Conservation (phyloP, 163 green algal species). For the Botryococcus braunii region DNA sequence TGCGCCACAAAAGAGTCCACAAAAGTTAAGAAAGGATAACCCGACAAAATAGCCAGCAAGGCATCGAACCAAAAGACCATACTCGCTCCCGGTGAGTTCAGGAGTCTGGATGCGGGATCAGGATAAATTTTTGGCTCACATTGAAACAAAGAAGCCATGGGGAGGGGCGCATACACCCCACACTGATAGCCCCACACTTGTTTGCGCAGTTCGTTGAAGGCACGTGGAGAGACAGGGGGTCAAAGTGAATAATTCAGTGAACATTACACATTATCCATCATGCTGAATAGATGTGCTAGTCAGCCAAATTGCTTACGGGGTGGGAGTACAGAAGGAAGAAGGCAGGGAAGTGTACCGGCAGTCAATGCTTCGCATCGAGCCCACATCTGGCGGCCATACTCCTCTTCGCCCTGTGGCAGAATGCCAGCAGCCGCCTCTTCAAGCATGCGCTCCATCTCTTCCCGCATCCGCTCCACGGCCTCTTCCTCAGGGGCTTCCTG, state of each 20-base stretch:
- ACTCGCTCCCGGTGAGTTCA: too few relatives aligned
- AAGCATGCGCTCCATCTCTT: slow-evolving; percentile 46
- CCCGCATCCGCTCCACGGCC: slow-evolving; percentile 24
- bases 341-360: slow-evolving; percentile 18
- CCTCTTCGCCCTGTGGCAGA: neutral
- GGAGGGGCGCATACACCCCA: too few relatives aligned
- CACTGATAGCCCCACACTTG: too few relatives aligned
- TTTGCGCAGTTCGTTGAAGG: too few relatives aligned
- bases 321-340: neutral
- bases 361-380: slow-evolving; percentile 68
- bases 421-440: neutral
- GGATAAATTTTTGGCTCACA: too few relatives aligned
- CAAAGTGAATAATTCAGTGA: slow-evolving; percentile 2
- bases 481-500: slow-evolving; percentile 2
- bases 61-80: too few relatives aligned
- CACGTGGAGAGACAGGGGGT: neutral
- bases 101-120: too few relatives aligned
- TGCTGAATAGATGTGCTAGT: neutral
- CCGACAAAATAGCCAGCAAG: too few relatives aligned
- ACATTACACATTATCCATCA: neutral
- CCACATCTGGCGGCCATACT: slow-evolving; percentile 45
- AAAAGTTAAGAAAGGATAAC: too few relatives aligned
- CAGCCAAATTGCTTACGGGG: neutral
- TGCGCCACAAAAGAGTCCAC: too few relatives aligned
- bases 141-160: too few relatives aligned